Evolutionary conservation across 1,284 basidiomycete species (phyloP), one percentile per base, ranked within the genome.

Genomic region (Rhodotorula sp.): DNA sequence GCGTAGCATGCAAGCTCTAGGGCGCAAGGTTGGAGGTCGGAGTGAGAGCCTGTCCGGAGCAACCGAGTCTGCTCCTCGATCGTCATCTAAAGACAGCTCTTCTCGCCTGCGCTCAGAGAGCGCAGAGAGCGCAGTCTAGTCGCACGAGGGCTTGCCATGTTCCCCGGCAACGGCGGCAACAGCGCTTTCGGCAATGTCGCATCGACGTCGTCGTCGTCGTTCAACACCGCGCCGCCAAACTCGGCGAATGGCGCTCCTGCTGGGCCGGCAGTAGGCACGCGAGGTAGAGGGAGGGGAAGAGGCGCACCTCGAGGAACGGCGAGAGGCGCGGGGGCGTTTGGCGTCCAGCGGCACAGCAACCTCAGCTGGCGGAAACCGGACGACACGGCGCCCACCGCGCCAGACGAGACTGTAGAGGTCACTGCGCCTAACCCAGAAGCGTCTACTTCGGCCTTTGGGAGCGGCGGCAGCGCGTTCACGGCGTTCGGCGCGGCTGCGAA

Each of bases 281-380:
- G 65, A 0, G 65, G 65, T 1, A 26, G 59, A 16, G 65, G 65
- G 3, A 20, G 39, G 1, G 49, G 58, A 1, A 23, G 48, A n/a
- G 49, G 34, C 6, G 8, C 31, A 10, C 16, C 20, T 23, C 62
- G 60, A 16, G 58, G 58, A 10, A 49, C 49, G 26, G 49, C 57
- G 4, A 23, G 60, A 21, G 63, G 62, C 0, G 68, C 58, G 1
- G 66, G 61, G 8, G 66, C 61, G 23, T 26, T 31, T 14, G 67
- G 67, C 23, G 20, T 51, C 14, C 16, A 43, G n/a, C 52, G 60
- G n/a, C 54, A 48, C 56, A 29, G 16, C 14, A 69, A 69, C 63
- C 52, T 69, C 12, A 65, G 63, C 46, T 69, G 68, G 68, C 49
- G 68, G 43, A 64, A 54, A 48, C 58, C 67, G 8, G 62, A 48